Evolutionary conservation across 768 basidiomycete species (phyloP).

Genomic region (Mycena alexandri): DNA sequence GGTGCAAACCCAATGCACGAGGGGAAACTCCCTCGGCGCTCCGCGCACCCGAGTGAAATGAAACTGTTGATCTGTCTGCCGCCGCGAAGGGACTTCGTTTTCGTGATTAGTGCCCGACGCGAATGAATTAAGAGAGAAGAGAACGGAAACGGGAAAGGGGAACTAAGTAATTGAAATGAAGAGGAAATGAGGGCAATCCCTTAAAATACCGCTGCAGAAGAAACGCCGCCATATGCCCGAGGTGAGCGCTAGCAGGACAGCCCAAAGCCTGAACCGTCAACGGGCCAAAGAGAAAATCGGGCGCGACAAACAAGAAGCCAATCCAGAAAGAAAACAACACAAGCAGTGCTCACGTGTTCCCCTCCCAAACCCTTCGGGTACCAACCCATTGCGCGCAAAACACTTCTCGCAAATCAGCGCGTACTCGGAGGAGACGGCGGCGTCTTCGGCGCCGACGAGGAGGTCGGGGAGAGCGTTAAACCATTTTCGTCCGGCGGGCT

Average conservation of each 20-base stretch:
- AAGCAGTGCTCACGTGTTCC: slow-evolving; percentile 75
- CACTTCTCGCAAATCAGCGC: slow-evolving; percentile 92
- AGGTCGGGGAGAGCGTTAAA: slow-evolving; percentile 91
- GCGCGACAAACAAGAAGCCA: neutral
- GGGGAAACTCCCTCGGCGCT: too few relatives aligned
- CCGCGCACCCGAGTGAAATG: too few relatives aligned
- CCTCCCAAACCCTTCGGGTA: slow-evolving; percentile 85
- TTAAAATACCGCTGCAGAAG: too few relatives aligned
- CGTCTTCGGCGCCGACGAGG: slow-evolving; percentile 86
- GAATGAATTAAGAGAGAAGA: neutral
- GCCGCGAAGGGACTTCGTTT: too few relatives aligned
- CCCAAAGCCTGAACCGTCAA: too few relatives aligned
- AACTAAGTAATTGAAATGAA: neutral
- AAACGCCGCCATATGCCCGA: too few relatives aligned
- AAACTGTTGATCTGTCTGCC: too few relatives aligned
- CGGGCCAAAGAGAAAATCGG: too few relatives aligned
- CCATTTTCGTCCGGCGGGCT: slow-evolving; percentile 79
- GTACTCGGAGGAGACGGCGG: slow-evolving; percentile 64
- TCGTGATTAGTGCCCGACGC: too few relatives aligned
- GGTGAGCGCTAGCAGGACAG: too few relatives aligned
- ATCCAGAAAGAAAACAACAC: slow-evolving; percentile 9
- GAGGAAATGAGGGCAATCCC: too few relatives aligned
- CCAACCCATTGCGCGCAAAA: slow-evolving; percentile 89
- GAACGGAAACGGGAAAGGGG: neutral
- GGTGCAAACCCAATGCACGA: too few relatives aligned